Percentiles rank a stretch among this genome's conserved stretches.
Conservation (phyloP, 2,329 filamentous ascomycete species). For the Colletotrichum magnum region DNA sequence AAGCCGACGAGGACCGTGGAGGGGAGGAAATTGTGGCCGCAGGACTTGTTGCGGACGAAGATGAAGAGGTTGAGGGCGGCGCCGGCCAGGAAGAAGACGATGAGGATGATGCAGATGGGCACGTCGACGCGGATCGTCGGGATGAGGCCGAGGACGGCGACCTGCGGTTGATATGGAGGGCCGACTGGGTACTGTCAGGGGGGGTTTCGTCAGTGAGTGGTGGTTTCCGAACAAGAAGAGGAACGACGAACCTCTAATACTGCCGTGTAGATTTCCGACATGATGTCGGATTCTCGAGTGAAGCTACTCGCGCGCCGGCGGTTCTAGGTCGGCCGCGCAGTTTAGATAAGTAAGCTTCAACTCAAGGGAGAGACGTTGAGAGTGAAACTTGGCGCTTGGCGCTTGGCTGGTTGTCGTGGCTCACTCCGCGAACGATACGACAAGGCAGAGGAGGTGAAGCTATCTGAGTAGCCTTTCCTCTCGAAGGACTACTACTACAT, state of each 20-base stretch:
- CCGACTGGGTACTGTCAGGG: conserved; percentile 43
- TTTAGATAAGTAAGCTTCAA: conserved; percentile 1
- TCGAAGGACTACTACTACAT: conserved; percentile 5
- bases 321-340: neutral
- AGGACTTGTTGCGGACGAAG: conserved; percentile 63
- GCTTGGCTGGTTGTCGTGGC: conserved; percentile 1
- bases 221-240: too few species aligned
- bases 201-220: neutral
- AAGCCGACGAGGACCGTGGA: conserved; percentile 72
- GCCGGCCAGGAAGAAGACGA: conserved; percentile 69
- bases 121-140: conserved; percentile 73
- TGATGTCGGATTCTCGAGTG: conserved; percentile 15
- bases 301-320: neutral
- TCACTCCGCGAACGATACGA: conserved; percentile 1
- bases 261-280: conserved; percentile 17
- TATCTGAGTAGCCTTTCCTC: neutral
- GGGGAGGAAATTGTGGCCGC: conserved; percentile 71
- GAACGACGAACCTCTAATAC: neutral
- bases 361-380: too few species aligned
- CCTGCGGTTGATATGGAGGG: conserved; percentile 56
- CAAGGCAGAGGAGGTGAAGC: conserved; percentile 14
- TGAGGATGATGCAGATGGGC: conserved; percentile 74
- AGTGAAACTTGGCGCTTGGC: neutral
- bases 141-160: conserved; percentile 68
- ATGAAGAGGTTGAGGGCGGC: conserved; percentile 72